These are phyloP conservation scores for Geranium brycei DNA, from an alignment of 345 rosid species.

Conservation along the genomic window DNA sequence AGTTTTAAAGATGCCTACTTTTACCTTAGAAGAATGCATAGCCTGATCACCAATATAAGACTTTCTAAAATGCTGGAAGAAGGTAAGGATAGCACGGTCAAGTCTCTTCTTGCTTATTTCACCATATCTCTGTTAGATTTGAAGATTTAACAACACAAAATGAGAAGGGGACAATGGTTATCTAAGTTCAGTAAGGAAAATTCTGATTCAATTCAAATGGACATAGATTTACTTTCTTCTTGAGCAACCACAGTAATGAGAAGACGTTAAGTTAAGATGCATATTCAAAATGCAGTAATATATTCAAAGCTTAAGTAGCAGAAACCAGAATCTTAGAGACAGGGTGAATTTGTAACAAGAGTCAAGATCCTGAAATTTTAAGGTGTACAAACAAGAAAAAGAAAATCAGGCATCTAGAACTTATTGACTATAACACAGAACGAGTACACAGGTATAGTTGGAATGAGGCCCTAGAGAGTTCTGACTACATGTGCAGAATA, in stretches of 20 bases:
- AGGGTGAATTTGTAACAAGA: background rate
- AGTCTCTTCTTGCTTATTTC: conserved; percentile 91
- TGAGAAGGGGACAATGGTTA: background rate
- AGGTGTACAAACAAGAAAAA: no score
- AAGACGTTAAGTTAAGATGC: background rate
- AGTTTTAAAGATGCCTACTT: background rate
- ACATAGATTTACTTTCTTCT: no score
- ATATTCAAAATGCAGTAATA: no score
- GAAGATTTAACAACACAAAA: conserved; percentile 1
- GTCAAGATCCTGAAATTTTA: no score
- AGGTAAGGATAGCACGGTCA: conserved; percentile 90
- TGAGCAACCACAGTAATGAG: no score
- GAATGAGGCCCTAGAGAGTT: no score
- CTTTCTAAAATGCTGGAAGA: conserved; percentile 96
- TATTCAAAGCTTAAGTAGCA: background rate
- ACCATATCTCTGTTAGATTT: conserved; percentile 60
- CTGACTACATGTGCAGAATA: no score
- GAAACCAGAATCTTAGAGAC: background rate
- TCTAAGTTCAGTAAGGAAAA: background rate
- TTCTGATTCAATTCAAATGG: background rate
- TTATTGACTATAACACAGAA: no score
- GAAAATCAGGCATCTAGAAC: no score
- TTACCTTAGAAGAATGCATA: conserved; percentile 95
- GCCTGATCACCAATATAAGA: conserved; percentile 99
- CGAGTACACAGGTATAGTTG: no score